Evolutionary conservation across 2,329 filamentous ascomycete species (phyloP).

Genomic region (Diaporthe citriasiana): DNA sequence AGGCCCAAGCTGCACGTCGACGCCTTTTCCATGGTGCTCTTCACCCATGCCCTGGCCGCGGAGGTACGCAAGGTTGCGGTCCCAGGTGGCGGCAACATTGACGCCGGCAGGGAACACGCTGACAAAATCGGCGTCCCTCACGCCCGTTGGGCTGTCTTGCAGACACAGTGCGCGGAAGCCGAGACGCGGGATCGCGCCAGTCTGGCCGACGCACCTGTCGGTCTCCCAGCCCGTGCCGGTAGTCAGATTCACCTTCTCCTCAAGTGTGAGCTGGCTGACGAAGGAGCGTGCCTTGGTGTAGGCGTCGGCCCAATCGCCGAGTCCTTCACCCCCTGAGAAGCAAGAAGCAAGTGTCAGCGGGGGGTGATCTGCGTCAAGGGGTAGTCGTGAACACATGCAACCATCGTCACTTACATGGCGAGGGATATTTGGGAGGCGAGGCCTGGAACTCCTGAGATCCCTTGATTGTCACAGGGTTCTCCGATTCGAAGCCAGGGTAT

Average conservation of each 20-base stretch:
- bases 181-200: slow-evolving; percentile 65
- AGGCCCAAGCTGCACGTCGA: slow-evolving; percentile 78
- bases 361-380: background rate
- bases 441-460: slow-evolving; percentile 30
- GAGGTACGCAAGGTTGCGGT: slow-evolving; percentile 74
- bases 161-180: slow-evolving; percentile 74
- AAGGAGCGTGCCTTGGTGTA: slow-evolving; percentile 76
- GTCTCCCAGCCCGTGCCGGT: slow-evolving; percentile 74
- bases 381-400: background rate
- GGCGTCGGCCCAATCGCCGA: slow-evolving; percentile 68
- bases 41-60: slow-evolving; percentile 79
- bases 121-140: slow-evolving; percentile 75
- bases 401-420: slow-evolving; percentile 29
- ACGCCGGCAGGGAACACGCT: slow-evolving; percentile 80
- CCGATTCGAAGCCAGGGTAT: slow-evolving; percentile 33
- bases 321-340: slow-evolving; percentile 26
- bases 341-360: background rate
- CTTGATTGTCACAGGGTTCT: slow-evolving; percentile 31
- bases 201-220: slow-evolving; percentile 54
- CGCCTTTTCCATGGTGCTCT: slow-evolving; percentile 80
- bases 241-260: slow-evolving; percentile 83
- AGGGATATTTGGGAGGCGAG: slow-evolving; percentile 35
- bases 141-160: slow-evolving; percentile 79
- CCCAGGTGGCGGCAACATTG: slow-evolving; percentile 81
- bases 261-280: slow-evolving; percentile 75